These are phyloP conservation scores for Marchantia polymorpha DNA, from an alignment of 225 moss, liverwort and hornwort genomes.

Conservation along the genomic window DNA sequence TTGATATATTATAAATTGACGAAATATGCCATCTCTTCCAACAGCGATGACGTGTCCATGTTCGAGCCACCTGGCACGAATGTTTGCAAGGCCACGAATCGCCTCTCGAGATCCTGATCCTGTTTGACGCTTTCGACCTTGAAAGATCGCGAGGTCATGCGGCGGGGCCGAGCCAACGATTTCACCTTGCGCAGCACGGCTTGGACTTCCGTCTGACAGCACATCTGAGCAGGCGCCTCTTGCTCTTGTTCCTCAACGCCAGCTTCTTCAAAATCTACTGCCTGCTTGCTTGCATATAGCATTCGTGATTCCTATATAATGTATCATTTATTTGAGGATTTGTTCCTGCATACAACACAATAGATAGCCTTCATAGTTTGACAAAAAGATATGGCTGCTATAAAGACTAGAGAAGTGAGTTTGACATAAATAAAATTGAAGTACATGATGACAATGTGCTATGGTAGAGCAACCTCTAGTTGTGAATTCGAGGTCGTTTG, in stretches of 20 bases:
- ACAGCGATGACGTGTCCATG: slow-evolving; percentile 77
- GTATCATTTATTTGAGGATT: too few relatives aligned
- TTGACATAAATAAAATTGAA: too few relatives aligned
- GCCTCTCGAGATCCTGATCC: slow-evolving; percentile 56
- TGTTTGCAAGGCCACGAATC: slow-evolving; percentile 61
- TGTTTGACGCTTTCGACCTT: slow-evolving; percentile 44
- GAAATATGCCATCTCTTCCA: slow-evolving; percentile 77
- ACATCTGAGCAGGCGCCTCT: background rate
- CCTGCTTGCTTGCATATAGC: slow-evolving; percentile 12
- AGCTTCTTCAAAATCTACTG: slow-evolving; percentile 22
- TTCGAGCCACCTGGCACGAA: slow-evolving; percentile 70
- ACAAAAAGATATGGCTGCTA: too few relatives aligned
- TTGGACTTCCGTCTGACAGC: slow-evolving; percentile 20
- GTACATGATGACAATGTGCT: too few relatives aligned
- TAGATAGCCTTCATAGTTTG: too few relatives aligned
- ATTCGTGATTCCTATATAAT: slow-evolving; percentile 5
- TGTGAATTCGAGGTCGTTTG: slow-evolving; percentile 18
- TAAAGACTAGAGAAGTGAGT: too few relatives aligned
- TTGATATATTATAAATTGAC: too few relatives aligned
- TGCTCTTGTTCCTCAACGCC: slow-evolving; percentile 13
- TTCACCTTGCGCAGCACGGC: slow-evolving; percentile 23
- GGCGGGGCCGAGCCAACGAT: slow-evolving; percentile 20
- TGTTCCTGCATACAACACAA: too few relatives aligned
- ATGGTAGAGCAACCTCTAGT: too few relatives aligned
- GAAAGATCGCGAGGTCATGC: slow-evolving; percentile 9